Percentiles rank a stretch among this genome's conserved stretches.
Evolutionary conservation across 306 rosid species (phyloP).

Genomic region (Biancaea sappan): DNA sequence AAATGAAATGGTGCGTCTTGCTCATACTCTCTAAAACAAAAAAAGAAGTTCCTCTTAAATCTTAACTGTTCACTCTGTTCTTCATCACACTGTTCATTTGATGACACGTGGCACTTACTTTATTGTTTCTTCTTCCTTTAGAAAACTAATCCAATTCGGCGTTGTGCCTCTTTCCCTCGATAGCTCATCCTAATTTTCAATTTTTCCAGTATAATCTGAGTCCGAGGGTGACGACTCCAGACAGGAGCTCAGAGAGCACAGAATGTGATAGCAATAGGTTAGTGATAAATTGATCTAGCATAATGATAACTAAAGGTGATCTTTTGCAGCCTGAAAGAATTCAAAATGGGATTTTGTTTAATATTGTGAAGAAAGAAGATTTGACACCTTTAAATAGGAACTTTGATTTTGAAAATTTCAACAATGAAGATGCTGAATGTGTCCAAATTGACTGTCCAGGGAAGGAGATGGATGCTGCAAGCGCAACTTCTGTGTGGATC

Average conservation of each 20-base stretch:
- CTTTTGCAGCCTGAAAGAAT: constrained; percentile 90
- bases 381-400: constrained; percentile 54
- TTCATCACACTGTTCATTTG: too few relatives aligned
- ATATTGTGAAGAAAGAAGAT: constrained; percentile 85
- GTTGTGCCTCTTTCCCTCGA: too few relatives aligned
- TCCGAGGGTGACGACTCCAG: constrained; percentile 56
- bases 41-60: too few relatives aligned
- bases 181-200: constrained; percentile 43
- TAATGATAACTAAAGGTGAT: constrained; percentile 79
- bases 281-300: constrained; percentile 53
- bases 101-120: too few relatives aligned
- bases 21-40: too few relatives aligned
- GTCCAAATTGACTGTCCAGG: constrained; percentile 69
- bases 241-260: constrained; percentile 56
- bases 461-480: constrained; percentile 62
- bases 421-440: constrained; percentile 64
- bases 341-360: constrained; percentile 76
- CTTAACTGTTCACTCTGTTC: too few relatives aligned
- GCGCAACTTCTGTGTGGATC: constrained; percentile 56
- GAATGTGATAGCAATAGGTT: constrained; percentile 55
- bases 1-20: too few relatives aligned
- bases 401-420: constrained; percentile 57
- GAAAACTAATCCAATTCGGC: too few relatives aligned
- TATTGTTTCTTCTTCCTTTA: too few relatives aligned
- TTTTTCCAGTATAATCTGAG: constrained; percentile 48